Evolutionary conservation across 2,329 filamentous ascomycete genomes (phyloP), one percentile per base, ranked within the genome.

Genomic region (Biscogniauxia marginata): DNA sequence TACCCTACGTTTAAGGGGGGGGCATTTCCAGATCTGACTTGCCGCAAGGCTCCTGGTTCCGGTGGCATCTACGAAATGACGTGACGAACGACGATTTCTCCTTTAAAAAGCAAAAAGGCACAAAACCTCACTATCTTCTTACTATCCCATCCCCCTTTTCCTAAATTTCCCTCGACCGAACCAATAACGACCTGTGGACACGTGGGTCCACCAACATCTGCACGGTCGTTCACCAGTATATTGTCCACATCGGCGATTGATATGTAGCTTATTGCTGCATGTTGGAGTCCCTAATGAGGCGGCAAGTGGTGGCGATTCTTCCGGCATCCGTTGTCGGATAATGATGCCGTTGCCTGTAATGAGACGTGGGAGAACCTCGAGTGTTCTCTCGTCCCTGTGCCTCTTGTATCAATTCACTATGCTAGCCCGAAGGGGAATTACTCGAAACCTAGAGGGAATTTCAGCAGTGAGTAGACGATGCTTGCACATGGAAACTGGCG

Each of bases 1-100:
- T 75, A 74, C 72, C 75, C 74, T 74, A 71, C 69, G 73, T 70
- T 73, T 63, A 39, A 70, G 71, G 70, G 73, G 70, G 73, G 77
- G 74, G 71, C 67, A 70, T 63, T 74, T 75, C 75, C 81, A 85
- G 82, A 85, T 83, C 77, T 83, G 77, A 79, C 77, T 81, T 82
- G 81, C 82, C 81, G 81, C 82, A 77, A 85, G 81, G 82, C 83
- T 82, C 64, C 64, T 67, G 60, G 67, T 75, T 72, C 76, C 73
- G 73, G 75, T 74, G 73, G 75, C 70, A 66, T 67, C 70, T 70
- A 74, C 68, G 73, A 77, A 71, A 78, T 70, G 75, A 76, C 68
- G 70, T 75, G 67, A 76, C 69, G 75, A n/a, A 76, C 67, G 59
- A 63, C 62, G 48, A 62, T 63, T 63, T 63, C 57, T 64, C 55